Evolutionary conservation across 192 early-diverging fungal genomes (phyloP), one percentile per base, ranked within the genome.

Genomic region (Podila epigama): DNA sequence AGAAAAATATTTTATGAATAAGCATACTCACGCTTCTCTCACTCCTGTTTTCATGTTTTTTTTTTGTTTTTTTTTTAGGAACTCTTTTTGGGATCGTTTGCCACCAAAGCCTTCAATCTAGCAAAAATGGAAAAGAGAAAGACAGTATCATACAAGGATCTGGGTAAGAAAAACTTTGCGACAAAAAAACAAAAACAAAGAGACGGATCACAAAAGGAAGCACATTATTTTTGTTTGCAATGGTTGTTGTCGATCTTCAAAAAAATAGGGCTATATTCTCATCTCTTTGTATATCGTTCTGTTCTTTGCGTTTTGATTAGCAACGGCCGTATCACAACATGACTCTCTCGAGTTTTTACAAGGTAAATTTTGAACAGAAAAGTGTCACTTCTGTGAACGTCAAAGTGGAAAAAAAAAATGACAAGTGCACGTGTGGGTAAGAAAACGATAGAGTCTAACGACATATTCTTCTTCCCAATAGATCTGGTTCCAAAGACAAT

Each of bases 121-220:
- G 88, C 89, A 2, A 86, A 86, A 32, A 68, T 83, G 40, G 86
- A 90, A 28, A 93, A 90, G 70, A 83, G 90, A 81, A 93, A 90
- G 64, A 90, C 88, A 12, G 83, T 93, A 9, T 84, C 83, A 48
- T 93, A 91, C 69, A 88, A 87, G 79, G 90, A 93, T 67, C 84
- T 91, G 52, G 90, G 89, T 81, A 90, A 83, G 81, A n/a, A n/a
- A n/a, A n/a, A n/a, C n/a, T n/a, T n/a, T n/a, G n/a, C n/a, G n/a
- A 69, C 66, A 1, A 41, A 1, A 25, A 16, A 27, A 42, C 10
- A 44, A 13, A 6, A 20, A 50, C 15, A 2, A 25, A 32, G 33
- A 36, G 8, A 12, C 2, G 0, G 5, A 29, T 6, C 60, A 33
- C 31, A n/a, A 28, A 12, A 22, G 25, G 39, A 25, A 36, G 36